A percentile compares a stretch with the other conserved stretches of the same genome.
Evolutionary conservation across 495 filamentous ascomycete genomes (phyloP).

Genomic region (Trichoderma asperelloides): DNA sequence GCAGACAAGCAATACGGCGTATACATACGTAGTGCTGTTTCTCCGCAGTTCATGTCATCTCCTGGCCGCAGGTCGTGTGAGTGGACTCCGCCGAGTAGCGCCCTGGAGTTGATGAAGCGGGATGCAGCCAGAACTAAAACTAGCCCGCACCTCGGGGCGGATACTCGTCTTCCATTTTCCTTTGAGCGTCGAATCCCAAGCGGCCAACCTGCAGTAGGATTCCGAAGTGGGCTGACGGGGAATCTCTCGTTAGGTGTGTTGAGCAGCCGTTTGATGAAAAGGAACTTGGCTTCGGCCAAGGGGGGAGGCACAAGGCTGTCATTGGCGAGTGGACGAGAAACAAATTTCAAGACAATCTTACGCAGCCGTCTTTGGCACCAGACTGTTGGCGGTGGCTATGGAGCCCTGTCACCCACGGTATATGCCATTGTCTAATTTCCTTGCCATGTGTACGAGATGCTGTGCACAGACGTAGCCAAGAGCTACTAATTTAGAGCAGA

Average conservation of each 20-base stretch:
- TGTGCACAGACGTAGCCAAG: neutral
- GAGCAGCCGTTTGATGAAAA: neutral
- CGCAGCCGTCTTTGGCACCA: neutral
- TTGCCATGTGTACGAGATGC: neutral
- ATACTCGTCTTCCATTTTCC: neutral
- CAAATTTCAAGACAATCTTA: neutral
- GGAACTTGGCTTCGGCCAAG: neutral
- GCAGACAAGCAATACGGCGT: neutral
- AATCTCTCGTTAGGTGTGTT: neutral
- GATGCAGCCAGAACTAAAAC: neutral
- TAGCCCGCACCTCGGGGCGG: neutral
- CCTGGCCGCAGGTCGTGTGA: neutral
- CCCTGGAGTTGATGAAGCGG: constrained; percentile 5
- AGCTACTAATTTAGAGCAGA: no score
- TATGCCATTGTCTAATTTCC: neutral
- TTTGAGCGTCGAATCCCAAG: neutral
- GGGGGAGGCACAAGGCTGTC: neutral
- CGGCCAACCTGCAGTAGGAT: neutral
- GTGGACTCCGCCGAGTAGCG: neutral
- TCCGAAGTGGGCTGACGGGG: neutral
- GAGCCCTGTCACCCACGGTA: neutral
- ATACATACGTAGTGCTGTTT: neutral
- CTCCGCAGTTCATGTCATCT: constrained; percentile 5
- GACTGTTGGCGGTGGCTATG: neutral
- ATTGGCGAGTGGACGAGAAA: neutral